Conservation (phyloP, 2,329 filamentous ascomycete species). For the Colletotrichum sojae region DNA sequence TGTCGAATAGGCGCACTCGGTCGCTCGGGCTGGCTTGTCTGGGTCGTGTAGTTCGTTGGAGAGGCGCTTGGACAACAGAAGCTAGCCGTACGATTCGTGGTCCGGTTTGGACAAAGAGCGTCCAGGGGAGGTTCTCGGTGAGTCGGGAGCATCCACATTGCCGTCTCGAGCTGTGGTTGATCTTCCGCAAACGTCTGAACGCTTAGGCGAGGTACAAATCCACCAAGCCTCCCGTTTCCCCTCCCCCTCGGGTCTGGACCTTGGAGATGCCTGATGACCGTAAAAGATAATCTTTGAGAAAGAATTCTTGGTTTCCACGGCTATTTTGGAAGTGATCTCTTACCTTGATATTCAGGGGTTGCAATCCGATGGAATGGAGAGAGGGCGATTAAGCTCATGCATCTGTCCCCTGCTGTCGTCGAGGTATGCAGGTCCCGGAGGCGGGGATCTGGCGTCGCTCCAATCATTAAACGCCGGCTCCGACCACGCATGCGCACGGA, state of each 20-base stretch:
- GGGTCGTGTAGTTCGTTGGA: neutral
- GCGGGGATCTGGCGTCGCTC: neutral
- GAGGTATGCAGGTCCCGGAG: conserved; percentile 9
- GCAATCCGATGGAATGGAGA: conserved; percentile 4
- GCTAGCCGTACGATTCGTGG: conserved; percentile 3
- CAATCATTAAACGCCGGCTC: conserved; percentile 1
- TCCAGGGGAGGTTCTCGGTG: conserved; percentile 1
- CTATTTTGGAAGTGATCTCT: neutral
- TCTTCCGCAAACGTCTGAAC: conserved; percentile 33
- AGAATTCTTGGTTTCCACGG: neutral
- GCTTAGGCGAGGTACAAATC: neutral
- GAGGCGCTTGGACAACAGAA: neutral
- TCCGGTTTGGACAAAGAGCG: conserved; percentile 21
- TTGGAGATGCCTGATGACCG: neutral
- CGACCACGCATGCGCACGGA: neutral
- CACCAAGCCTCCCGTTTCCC: neutral
- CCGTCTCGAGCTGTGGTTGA: neutral
- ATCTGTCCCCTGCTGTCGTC: conserved; percentile 17
- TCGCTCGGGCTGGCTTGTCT: conserved; percentile 16
- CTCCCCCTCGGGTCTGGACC: neutral
- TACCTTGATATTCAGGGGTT: conserved; percentile 11
- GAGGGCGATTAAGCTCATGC: conserved; percentile 32
- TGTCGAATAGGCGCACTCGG: conserved; percentile 1
- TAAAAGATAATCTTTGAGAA: too few relatives aligned
- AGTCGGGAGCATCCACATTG: conserved; percentile 25